Percentiles rank a stretch among this genome's conserved stretches.
phyloP scores from a whole-genome alignment of 441 rosid genomes.

The Hypseocharis bilobata region DNA sequence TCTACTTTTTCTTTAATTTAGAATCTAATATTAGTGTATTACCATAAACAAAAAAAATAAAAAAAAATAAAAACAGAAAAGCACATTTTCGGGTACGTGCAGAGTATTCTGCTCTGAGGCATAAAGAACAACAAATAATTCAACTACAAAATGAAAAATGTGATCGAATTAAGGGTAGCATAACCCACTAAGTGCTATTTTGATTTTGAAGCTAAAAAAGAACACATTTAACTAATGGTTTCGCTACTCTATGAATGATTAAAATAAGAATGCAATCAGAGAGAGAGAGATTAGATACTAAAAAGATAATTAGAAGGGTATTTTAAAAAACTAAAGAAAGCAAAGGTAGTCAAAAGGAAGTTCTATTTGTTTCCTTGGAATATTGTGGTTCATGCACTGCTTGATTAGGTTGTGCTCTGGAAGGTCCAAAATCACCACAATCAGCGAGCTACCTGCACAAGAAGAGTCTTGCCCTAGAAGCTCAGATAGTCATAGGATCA shows the following conservation, averaged over 20 bases:
- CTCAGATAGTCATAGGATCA: not conserved
- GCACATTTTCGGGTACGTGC: not conserved
- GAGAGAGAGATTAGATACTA: not conserved
- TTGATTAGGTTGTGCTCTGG: not conserved
- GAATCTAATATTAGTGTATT: slow-evolving; percentile 4
- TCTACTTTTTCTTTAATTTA: not conserved
- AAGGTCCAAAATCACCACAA: not conserved
- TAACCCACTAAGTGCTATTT: not conserved
- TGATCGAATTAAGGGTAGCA: not conserved
- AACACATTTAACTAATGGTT: not conserved
- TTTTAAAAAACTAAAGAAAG: not conserved
- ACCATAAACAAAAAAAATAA: no score
- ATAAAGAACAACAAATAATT: not conserved
- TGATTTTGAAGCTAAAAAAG: not conserved
- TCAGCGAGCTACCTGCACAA: not conserved
- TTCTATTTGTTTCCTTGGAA: not conserved
- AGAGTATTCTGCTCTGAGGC: not conserved
- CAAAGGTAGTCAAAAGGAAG: not conserved
- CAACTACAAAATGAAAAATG: not conserved
- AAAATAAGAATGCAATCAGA: not conserved
- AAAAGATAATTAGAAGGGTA: not conserved
- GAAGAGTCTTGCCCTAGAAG: not conserved
- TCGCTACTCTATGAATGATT: not conserved
- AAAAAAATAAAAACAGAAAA: not conserved
- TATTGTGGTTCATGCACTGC: not conserved